Percentiles rank a stretch among this genome's conserved stretches.
These are phyloP conservation scores for Boletus smithii DNA, from an alignment of 1,284 basidiomycete species.

Conservation along the genomic window DNA sequence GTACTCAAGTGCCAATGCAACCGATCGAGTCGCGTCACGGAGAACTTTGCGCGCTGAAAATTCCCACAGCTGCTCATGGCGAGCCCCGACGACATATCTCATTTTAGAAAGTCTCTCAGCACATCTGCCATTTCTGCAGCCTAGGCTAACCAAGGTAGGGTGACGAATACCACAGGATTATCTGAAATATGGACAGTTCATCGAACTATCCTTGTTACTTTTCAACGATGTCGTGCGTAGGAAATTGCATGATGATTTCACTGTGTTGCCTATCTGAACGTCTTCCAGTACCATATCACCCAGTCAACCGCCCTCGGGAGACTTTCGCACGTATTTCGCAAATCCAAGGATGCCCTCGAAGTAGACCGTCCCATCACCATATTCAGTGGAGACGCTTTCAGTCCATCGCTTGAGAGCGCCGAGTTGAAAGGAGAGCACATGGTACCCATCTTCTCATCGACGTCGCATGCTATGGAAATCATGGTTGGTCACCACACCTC, in stretches of 20 bases:
- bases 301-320: conserved; percentile 5
- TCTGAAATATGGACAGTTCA: not conserved
- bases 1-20: no score
- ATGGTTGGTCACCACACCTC: not conserved
- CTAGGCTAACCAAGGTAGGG: no score
- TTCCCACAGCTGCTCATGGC: conserved; percentile 7
- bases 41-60: not conserved
- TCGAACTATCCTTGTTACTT: conserved; percentile 6
- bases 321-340: conserved; percentile 4
- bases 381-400: conserved; percentile 18
- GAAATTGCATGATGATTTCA: not conserved
- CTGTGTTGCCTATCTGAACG: not conserved
- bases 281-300: conserved; percentile 10
- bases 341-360: conserved; percentile 1
- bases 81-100: conserved; percentile 22
- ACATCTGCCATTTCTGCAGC: not conserved
- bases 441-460: conserved; percentile 15
- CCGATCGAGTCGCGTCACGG: no score
- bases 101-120: conserved; percentile 18
- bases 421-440: conserved; percentile 20
- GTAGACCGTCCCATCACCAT: conserved; percentile 1
- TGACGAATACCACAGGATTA: not conserved
- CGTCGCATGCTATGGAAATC: conserved; percentile 12
- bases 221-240: conserved; percentile 17
- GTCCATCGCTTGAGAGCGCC: conserved; percentile 20